Evolutionary conservation across 257 asterid genomes (phyloP).

Genomic region (Leonotis leonurus): DNA sequence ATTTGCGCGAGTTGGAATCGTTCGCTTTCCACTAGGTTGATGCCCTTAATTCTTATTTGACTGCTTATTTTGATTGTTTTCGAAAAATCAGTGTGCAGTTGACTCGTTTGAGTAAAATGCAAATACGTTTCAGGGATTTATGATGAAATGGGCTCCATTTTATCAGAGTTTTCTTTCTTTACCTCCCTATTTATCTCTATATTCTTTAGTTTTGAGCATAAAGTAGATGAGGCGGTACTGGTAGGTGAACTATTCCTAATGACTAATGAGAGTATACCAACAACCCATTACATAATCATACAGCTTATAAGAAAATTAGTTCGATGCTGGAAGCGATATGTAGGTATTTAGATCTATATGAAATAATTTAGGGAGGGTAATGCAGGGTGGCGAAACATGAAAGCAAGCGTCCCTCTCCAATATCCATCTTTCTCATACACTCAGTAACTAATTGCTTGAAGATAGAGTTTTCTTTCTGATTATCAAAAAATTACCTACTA

Average conservation of each 20-base stretch:
- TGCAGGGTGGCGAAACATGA: not conserved
- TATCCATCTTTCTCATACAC: not conserved
- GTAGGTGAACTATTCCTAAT: not conserved
- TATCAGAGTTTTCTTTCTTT: not conserved
- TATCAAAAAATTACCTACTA: not conserved
- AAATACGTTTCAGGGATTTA: not conserved
- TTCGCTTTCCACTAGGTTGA: conserved; percentile 75
- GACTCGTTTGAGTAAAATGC: not conserved
- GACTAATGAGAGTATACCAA: not conserved
- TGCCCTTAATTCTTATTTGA: conserved; percentile 25
- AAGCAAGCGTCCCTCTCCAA: not conserved
- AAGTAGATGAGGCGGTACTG: not conserved
- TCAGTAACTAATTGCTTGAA: not conserved
- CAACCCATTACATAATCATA: not conserved
- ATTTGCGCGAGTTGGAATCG: conserved; percentile 61
- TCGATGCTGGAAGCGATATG: not conserved
- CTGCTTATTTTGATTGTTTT: not conserved
- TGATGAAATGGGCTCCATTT: not conserved
- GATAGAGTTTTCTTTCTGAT: not conserved
- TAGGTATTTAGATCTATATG: not conserved
- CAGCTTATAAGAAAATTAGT: not conserved
- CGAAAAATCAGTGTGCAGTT: not conserved
- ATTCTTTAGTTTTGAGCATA: not conserved
- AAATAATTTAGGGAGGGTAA: not conserved
- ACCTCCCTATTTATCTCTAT: not conserved